Conservation (phyloP, 495 filamentous ascomycete genomes). For the Penicillium dipodomyicola region DNA sequence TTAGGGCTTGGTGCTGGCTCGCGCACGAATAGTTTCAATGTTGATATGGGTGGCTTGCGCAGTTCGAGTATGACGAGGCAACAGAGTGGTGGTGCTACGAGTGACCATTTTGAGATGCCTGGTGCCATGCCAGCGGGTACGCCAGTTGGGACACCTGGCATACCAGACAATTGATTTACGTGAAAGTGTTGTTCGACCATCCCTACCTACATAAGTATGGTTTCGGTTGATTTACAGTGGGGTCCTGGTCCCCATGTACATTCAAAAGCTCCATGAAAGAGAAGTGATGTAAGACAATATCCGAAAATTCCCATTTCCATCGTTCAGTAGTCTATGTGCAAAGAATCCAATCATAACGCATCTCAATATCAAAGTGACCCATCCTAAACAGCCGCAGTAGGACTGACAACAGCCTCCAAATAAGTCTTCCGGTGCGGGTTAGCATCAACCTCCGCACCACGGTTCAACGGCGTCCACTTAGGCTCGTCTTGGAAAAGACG, state of each 20-base stretch:
- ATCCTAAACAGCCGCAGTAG: conserved; percentile 31
- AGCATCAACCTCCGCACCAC: conserved; percentile 69
- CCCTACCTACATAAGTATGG: background rate
- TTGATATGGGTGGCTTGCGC: conserved; percentile 37
- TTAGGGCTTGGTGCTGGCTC: conserved; percentile 38
- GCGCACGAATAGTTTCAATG: conserved; percentile 40
- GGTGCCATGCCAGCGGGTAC: conserved; percentile 30
- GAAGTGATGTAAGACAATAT: background rate
- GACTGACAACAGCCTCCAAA: conserved; percentile 41
- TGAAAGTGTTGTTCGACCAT: background rate
- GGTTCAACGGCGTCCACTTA: conserved; percentile 95
- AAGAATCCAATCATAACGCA: conserved; percentile 22
- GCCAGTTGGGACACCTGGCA: conserved; percentile 7
- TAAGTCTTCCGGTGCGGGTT: conserved; percentile 80
- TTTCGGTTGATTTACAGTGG: conserved; percentile 1
- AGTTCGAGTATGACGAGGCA: conserved; percentile 39
- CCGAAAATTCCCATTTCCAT: background rate
- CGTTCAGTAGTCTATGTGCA: conserved; percentile 8
- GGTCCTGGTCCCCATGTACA: background rate
- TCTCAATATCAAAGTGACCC: conserved; percentile 10
- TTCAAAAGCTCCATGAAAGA: background rate
- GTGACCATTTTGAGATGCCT: conserved; percentile 39
- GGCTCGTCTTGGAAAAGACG: conserved; percentile 97
- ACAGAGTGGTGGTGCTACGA: conserved; percentile 29
- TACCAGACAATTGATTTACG: background rate